Conservation (phyloP, 495 filamentous ascomycete species). For the Penicillium flavigenum region DNA sequence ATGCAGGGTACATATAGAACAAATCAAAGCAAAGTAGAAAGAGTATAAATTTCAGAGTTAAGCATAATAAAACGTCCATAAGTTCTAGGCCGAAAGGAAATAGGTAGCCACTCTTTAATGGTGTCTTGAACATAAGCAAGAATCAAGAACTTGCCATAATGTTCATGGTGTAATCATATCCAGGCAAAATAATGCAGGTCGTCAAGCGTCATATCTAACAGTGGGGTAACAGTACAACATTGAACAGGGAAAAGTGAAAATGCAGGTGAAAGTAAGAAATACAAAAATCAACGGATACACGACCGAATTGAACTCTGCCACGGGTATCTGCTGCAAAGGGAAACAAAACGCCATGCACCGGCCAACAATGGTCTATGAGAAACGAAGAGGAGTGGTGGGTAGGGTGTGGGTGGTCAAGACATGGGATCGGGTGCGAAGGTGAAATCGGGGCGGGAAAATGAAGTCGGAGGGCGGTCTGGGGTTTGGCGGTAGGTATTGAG, state of each 20-base stretch:
- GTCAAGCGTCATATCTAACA: constrained; percentile 11
- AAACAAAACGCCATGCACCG: constrained; percentile 22
- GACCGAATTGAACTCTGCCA: constrained; percentile 13
- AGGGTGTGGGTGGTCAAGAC: neutral
- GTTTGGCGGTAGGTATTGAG: neutral
- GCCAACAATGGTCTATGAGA: constrained; percentile 11
- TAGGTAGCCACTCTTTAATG: neutral
- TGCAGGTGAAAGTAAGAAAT: constrained; percentile 7
- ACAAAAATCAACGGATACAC: constrained; percentile 4
- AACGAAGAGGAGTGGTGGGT: neutral
- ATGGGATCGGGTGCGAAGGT: neutral
- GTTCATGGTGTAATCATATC: constrained; percentile 10
- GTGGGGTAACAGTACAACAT: neutral
- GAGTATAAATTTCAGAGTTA: neutral
- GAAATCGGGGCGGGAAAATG: neutral
- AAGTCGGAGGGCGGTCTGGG: neutral
- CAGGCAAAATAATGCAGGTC: constrained; percentile 14
- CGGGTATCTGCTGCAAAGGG: constrained; percentile 23
- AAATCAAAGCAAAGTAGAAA: neutral
- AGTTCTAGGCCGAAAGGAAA: neutral
- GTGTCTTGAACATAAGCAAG: neutral
- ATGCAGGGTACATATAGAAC: neutral
- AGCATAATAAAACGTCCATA: neutral
- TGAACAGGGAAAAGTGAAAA: neutral
- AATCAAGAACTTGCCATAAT: neutral